phyloP scores from a whole-genome alignment of 2,329 filamentous ascomycete species.

The Thyridium curvatum region DNA sequence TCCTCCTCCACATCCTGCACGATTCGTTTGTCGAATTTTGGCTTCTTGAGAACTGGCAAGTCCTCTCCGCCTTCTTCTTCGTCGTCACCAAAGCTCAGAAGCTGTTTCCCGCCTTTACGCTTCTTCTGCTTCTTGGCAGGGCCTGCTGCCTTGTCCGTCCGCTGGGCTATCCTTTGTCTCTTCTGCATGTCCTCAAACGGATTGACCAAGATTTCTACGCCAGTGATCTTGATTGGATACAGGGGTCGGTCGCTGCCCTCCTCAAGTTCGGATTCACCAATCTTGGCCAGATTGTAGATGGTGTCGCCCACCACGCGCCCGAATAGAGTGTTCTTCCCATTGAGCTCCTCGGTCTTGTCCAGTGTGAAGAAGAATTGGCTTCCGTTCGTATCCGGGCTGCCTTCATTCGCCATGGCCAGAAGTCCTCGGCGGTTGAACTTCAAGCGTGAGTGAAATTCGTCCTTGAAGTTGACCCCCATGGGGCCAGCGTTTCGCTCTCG shows the following conservation, averaged over 20 bases:
- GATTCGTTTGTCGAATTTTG: constrained; percentile 72
- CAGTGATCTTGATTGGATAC: constrained; percentile 75
- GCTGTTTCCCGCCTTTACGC: constrained; percentile 67
- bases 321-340: constrained; percentile 88
- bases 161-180: constrained; percentile 51
- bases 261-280: constrained; percentile 79
- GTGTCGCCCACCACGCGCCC: constrained; percentile 88
- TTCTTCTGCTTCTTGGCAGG: constrained; percentile 57
- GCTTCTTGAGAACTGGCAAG: constrained; percentile 61
- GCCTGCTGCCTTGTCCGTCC: constrained; percentile 33
- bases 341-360: constrained; percentile 76
- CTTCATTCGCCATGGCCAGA: constrained; percentile 93
- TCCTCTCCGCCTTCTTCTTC: constrained; percentile 55
- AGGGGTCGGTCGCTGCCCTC: constrained; percentile 75
- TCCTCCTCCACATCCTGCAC: constrained; percentile 53
- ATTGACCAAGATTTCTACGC: constrained; percentile 71
- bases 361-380: constrained; percentile 98
- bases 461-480: constrained; percentile 58
- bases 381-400: constrained; percentile 71
- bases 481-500: constrained; percentile 54
- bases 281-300: constrained; percentile 92
- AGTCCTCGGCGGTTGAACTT: constrained; percentile 90
- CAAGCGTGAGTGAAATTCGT: constrained; percentile 87
- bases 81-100: constrained; percentile 72
- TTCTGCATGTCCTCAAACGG: constrained; percentile 78